A percentile compares a stretch with the other conserved stretches of the same genome.
Evolutionary conservation across 2,329 filamentous ascomycete genomes (phyloP).

Genomic region (Tolypocladium capitatum): DNA sequence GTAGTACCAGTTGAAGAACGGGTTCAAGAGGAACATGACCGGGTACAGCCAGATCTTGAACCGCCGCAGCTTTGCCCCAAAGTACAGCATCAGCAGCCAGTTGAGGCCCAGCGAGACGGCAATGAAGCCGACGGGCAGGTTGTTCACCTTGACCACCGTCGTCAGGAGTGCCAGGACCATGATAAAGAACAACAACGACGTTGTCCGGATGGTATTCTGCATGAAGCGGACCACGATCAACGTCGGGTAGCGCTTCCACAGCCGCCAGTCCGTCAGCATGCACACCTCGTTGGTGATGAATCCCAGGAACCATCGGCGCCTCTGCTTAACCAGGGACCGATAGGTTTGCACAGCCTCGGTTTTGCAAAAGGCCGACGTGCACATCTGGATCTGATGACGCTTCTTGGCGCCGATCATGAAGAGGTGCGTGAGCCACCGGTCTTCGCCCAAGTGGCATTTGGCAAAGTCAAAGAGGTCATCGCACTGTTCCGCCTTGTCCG

Average conservation of each 20-base stretch:
- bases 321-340: constrained; percentile 76
- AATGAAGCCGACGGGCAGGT: constrained; percentile 87
- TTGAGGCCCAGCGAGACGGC: constrained; percentile 85
- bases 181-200: constrained; percentile 86
- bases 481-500: constrained; percentile 89
- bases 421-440: constrained; percentile 91
- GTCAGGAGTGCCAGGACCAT: constrained; percentile 78
- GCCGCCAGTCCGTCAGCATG: constrained; percentile 87
- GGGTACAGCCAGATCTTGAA: constrained; percentile 95
- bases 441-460: constrained; percentile 89
- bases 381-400: constrained; percentile 93
- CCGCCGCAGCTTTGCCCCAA: constrained; percentile 71
- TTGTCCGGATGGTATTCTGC: constrained; percentile 93
- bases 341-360: constrained; percentile 92
- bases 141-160: constrained; percentile 62
- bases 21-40: constrained; percentile 88
- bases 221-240: constrained; percentile 79
- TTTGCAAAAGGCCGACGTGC: constrained; percentile 95
- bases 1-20: constrained; percentile 97
- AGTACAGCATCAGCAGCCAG: constrained; percentile 93
- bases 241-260: constrained; percentile 85
- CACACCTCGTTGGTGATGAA: constrained; percentile 98
- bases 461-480: constrained; percentile 94
- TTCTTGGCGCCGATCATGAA: constrained; percentile 97
- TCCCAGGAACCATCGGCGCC: constrained; percentile 89